Conservation (phyloP, 306 rosid genomes). For the Prunus mira region DNA sequence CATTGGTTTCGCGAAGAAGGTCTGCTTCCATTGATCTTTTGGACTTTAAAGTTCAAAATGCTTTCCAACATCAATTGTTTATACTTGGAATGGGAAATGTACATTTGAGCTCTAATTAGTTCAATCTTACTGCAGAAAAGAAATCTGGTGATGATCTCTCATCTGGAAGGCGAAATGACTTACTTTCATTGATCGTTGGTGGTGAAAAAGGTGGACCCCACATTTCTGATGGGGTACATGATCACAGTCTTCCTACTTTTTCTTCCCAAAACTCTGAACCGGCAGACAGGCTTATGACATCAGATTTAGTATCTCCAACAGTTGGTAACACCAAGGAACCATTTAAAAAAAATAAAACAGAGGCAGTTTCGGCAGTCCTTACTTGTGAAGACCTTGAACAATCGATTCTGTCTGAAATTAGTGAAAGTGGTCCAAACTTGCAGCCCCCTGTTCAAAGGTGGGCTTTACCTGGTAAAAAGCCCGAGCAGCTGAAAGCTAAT, state of each 20-base stretch:
- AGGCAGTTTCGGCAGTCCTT: conserved; percentile 62
- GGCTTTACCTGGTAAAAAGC: conserved; percentile 43
- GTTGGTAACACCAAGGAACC: conserved; percentile 42
- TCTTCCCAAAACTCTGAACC: conserved; percentile 47
- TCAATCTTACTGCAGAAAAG: conserved; percentile 54
- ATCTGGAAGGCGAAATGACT: conserved; percentile 58
- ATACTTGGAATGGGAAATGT: conserved; percentile 5
- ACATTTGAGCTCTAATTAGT: conserved; percentile 4
- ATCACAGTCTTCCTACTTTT: conserved; percentile 38
- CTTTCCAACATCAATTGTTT: conserved; percentile 23
- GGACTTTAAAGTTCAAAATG: conserved; percentile 15
- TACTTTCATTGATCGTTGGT: conserved; percentile 77
- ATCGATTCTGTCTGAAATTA: conserved; percentile 71
- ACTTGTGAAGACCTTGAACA: conserved; percentile 97
- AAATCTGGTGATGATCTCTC: conserved; percentile 48
- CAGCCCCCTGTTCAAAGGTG: conserved; percentile 39
- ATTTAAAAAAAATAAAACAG: conserved; percentile 49
- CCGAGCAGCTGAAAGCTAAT: conserved; percentile 42
- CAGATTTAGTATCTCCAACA: conserved; percentile 33
- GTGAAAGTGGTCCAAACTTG: conserved; percentile 39
- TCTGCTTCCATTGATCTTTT: conserved; percentile 24
- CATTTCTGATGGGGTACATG: conserved; percentile 33
- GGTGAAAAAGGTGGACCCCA: conserved; percentile 60
- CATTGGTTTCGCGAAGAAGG: conserved; percentile 93
- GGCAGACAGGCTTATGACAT: conserved; percentile 30